Conservation (phyloP, 768 basidiomycete species). For the Trametes coccinea region DNA sequence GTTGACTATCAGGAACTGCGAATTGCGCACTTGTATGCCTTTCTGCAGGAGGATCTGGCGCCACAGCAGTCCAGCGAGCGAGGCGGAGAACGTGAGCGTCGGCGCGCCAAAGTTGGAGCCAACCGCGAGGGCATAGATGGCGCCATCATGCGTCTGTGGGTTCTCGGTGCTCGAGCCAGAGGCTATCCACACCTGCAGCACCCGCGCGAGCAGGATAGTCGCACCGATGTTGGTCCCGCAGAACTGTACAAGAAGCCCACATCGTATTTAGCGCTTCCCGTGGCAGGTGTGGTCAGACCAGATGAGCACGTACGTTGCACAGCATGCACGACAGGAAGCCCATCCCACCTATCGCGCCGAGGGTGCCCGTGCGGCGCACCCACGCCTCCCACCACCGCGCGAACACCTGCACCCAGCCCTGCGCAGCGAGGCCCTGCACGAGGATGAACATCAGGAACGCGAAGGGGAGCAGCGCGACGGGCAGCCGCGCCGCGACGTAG, state of each 20-base stretch:
- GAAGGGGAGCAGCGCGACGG: slow-evolving; percentile 84
- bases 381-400: slow-evolving; percentile 61
- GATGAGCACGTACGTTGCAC: slow-evolving; percentile 53
- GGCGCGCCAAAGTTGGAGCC: slow-evolving; percentile 91
- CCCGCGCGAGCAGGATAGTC: slow-evolving; percentile 84
- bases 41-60: slow-evolving; percentile 70
- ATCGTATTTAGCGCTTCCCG: no score
- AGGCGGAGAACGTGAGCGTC: slow-evolving; percentile 84
- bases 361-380: slow-evolving; percentile 36
- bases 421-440: slow-evolving; percentile 76
- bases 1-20: slow-evolving; percentile 76
- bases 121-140: slow-evolving; percentile 66
- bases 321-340: slow-evolving; percentile 71
- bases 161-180: slow-evolving; percentile 13
- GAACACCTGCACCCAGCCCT: slow-evolving; percentile 89
- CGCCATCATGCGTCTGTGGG: slow-evolving; percentile 25
- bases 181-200: slow-evolving; percentile 51
- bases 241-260: slow-evolving; percentile 32
- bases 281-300: neutral
- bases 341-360: slow-evolving; percentile 49
- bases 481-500: slow-evolving; percentile 66
- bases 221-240: slow-evolving; percentile 91
- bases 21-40: slow-evolving; percentile 58
- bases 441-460: slow-evolving; percentile 95
- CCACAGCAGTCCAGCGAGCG: slow-evolving; percentile 90